Conservation (phyloP, 2,329 filamentous ascomycete genomes). For the Parascedosporium putredinis region DNA sequence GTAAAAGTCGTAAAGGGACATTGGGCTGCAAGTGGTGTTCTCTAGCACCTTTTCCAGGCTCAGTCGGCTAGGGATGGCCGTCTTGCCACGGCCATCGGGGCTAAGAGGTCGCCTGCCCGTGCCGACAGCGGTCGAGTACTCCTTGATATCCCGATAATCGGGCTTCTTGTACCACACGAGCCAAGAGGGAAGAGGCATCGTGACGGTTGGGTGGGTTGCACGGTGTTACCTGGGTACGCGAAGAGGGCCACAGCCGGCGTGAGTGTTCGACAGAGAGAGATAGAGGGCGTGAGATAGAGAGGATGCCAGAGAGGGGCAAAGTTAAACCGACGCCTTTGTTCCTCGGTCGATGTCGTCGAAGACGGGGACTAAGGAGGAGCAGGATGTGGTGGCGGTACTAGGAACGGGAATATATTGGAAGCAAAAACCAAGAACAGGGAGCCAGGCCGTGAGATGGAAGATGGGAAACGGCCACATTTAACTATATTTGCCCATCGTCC, state of each 20-base stretch:
- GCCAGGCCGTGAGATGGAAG: background rate
- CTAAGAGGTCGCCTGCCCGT: slow-evolving; percentile 24
- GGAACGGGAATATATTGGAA: background rate
- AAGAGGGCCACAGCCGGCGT: too few relatives aligned
- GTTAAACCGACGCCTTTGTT: too few relatives aligned
- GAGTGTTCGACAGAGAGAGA: too few relatives aligned
- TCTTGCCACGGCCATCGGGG: slow-evolving; percentile 24
- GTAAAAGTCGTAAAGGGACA: slow-evolving; percentile 40
- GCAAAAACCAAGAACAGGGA: background rate
- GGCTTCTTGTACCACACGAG: slow-evolving; percentile 38
- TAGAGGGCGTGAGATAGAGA: too few relatives aligned
- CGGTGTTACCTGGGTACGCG: too few relatives aligned
- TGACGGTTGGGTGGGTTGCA: background rate
- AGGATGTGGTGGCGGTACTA: background rate
- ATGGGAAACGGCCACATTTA: background rate
- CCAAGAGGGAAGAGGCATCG: slow-evolving; percentile 21
- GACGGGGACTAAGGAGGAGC: background rate
- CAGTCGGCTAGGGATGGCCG: slow-evolving; percentile 27
- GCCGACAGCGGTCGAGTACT: slow-evolving; percentile 28
- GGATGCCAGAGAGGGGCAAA: too few relatives aligned
- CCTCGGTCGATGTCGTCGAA: background rate
- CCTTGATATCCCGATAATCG: slow-evolving; percentile 35
- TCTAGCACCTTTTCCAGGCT: slow-evolving; percentile 33
- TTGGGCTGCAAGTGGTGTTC: slow-evolving; percentile 38
- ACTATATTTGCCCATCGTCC: background rate